Evolutionary conservation across 169 alveolate species (phyloP).

Genomic region (Besnoitia besnoiti): DNA sequence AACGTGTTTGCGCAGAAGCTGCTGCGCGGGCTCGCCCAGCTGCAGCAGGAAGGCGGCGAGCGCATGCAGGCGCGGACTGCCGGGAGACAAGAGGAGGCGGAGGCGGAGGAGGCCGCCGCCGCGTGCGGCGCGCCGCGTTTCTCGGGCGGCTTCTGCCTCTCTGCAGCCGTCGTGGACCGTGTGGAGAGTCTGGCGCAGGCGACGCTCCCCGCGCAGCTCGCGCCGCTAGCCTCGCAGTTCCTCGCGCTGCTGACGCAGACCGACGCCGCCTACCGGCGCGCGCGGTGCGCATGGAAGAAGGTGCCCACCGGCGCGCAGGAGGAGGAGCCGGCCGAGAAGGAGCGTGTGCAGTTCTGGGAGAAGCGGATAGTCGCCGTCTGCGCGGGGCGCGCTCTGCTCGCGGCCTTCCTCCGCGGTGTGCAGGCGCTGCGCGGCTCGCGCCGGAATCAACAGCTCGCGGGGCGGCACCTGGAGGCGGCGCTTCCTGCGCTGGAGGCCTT

Average conservation of each 20-base stretch:
- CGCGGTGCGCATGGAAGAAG: neutral
- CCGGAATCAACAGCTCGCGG: neutral
- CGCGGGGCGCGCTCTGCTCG: neutral
- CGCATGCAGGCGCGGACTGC: neutral
- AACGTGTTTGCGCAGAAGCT: neutral
- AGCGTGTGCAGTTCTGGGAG: neutral
- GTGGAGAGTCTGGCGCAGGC: neutral
- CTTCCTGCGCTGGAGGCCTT: neutral
- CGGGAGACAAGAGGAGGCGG: neutral
- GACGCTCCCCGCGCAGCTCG: slow-evolving; percentile 14
- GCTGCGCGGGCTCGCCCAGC: neutral
- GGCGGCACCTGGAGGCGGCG: neutral
- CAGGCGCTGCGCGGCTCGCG: neutral
- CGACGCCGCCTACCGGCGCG: neutral
- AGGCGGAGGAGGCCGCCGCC: neutral
- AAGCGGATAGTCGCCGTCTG: neutral
- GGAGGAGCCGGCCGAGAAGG: neutral
- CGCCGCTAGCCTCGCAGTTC: neutral
- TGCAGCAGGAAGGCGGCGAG: neutral
- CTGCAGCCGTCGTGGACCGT: neutral
- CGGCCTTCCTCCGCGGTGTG: neutral
- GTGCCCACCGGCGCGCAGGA: neutral
- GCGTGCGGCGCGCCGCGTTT: neutral
- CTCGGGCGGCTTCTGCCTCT: neutral
- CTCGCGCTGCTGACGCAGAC: neutral